Evolutionary conservation across 164 flowering plant genomes (phyloP).

Genomic region (Cinnamomum micranthum): DNA sequence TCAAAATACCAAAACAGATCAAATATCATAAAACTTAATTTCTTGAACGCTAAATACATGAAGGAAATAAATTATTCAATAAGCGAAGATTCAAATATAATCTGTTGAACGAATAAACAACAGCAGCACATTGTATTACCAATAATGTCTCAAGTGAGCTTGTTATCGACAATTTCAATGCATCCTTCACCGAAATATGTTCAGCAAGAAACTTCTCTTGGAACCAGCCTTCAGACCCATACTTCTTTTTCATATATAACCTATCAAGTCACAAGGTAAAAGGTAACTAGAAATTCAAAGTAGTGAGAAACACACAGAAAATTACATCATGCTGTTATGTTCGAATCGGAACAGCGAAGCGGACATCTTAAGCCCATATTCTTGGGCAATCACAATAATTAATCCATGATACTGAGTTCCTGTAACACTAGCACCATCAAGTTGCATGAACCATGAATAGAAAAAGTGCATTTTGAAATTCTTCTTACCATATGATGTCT

Average conservation of each 20-base stretch:
- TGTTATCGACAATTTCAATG: slow-evolving; percentile 47
- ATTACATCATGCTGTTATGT: not conserved
- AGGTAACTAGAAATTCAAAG: too few relatives aligned
- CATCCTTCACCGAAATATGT: slow-evolving; percentile 57
- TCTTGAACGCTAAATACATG: not conserved
- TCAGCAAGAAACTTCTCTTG: slow-evolving; percentile 30
- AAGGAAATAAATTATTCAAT: not conserved
- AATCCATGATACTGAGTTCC: not conserved
- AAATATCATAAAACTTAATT: not conserved
- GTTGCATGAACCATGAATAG: not conserved
- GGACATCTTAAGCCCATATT: not conserved
- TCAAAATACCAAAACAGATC: slow-evolving; percentile 12
- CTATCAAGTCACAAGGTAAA: slow-evolving; percentile 26
- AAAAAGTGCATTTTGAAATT: not conserved
- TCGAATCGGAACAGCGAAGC: too few relatives aligned
- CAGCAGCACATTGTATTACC: slow-evolving; percentile 34
- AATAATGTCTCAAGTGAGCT: slow-evolving; percentile 48
- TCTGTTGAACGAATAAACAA: not conserved
- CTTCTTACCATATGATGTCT: too few relatives aligned
- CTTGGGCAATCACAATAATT: not conserved
- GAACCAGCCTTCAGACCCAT: slow-evolving; percentile 61
- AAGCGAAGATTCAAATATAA: not conserved
- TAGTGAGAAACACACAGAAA: not conserved
- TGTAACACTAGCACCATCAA: too few relatives aligned
- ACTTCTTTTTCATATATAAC: slow-evolving; percentile 58